phyloP scores from a whole-genome alignment of 495 filamentous ascomycete genomes.

The Talaromyces nanjingensis region DNA sequence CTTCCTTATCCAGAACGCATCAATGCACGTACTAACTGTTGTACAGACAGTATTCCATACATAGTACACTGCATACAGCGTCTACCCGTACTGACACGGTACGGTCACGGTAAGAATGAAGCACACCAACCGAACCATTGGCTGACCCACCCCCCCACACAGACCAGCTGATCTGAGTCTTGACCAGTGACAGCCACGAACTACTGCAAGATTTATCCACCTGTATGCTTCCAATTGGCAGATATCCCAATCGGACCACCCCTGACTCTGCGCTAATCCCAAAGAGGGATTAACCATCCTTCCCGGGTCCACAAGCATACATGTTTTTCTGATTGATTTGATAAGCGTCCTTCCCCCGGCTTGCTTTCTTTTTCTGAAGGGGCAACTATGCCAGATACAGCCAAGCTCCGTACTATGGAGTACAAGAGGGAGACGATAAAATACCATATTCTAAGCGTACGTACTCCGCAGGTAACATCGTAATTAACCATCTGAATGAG shows the following conservation, averaged over 20 bases:
- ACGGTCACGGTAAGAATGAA: not conserved
- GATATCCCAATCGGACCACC: not conserved
- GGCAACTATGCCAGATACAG: not conserved
- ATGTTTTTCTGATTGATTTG: not conserved
- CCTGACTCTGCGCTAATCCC: not conserved
- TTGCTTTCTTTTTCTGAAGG: not conserved
- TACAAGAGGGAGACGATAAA: not conserved
- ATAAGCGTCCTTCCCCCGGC: not conserved
- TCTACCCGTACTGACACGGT: not conserved
- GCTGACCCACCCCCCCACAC: not conserved
- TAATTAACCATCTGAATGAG: not conserved
- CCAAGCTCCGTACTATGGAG: not conserved
- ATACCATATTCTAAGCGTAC: not conserved
- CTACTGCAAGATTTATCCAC: not conserved
- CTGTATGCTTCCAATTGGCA: not conserved
- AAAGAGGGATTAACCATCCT: not conserved
- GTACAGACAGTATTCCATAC: not conserved
- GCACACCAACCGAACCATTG: not conserved
- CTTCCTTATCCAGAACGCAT: not conserved
- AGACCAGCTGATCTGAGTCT: constrained; percentile 3
- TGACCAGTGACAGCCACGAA: not conserved
- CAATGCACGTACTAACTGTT: not conserved
- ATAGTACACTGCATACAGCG: too few species aligned
- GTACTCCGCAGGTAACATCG: not conserved
- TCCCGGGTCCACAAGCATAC: not conserved